A percentile compares a stretch with the other conserved stretches of the same genome.
Evolutionary conservation across 2,329 filamentous ascomycete genomes (phyloP).

Genomic region (Hypoxylon sp.): DNA sequence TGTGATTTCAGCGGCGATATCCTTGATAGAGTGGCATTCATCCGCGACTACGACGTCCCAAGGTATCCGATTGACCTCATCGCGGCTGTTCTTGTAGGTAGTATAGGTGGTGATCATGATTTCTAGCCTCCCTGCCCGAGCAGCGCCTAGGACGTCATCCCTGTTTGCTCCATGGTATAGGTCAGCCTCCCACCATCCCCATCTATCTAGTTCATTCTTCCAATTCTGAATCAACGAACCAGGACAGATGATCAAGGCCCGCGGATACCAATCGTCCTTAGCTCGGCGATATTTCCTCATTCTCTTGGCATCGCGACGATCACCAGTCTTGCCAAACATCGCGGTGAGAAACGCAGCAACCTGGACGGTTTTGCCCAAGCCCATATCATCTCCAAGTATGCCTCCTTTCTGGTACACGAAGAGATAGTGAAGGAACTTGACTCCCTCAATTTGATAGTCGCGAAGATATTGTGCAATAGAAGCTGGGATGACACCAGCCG

Average conservation of each 20-base stretch:
- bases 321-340: conserved; percentile 94
- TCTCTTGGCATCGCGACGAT: conserved; percentile 85
- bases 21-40: conserved; percentile 93
- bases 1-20: conserved; percentile 80
- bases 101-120: conserved; percentile 95
- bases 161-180: conserved; percentile 80
- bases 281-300: conserved; percentile 86
- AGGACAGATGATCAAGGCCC: conserved; percentile 88
- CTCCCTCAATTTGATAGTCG: conserved; percentile 91
- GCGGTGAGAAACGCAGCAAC: conserved; percentile 92
- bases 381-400: conserved; percentile 97
- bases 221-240: conserved; percentile 92
- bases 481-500: conserved; percentile 86
- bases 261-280: conserved; percentile 81
- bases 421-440: conserved; percentile 85
- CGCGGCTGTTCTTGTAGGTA: conserved; percentile 85
- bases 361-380: conserved; percentile 95
- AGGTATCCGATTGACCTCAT: conserved; percentile 82
- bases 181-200: conserved; percentile 97
- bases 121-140: conserved; percentile 82
- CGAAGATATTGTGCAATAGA: conserved; percentile 92
- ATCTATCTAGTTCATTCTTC: conserved; percentile 86
- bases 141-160: conserved; percentile 79
- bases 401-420: conserved; percentile 94
- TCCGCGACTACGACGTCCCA: conserved; percentile 98